Conservation (phyloP, 768 basidiomycete genomes). For the Leccinum variicolor region DNA sequence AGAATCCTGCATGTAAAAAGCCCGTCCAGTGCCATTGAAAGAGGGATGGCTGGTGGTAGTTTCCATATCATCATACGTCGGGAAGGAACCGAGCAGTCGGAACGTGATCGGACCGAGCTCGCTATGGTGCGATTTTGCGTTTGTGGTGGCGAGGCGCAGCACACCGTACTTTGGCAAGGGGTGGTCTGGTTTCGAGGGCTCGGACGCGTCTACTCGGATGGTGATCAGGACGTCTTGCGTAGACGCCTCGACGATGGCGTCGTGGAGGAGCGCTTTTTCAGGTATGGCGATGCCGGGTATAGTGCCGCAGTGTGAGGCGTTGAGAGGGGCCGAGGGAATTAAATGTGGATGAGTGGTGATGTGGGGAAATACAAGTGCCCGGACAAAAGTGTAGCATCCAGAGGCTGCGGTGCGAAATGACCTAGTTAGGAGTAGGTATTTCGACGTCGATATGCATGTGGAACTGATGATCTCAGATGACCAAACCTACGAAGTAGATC, state of each 20-base stretch:
- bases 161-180: neutral
- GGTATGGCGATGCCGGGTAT: neutral
- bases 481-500: neutral
- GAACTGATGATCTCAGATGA: neutral
- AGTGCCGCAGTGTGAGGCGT: constrained; percentile 4
- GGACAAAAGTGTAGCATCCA: constrained; percentile 5
- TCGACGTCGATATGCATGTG: constrained; percentile 14
- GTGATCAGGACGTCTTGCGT: constrained; percentile 11
- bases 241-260: constrained; percentile 4
- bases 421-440: constrained; percentile 14
- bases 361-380: constrained; percentile 9
- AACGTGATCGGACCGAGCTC: constrained; percentile 10
- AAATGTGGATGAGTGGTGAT: neutral
- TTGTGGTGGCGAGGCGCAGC: neutral
- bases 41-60: constrained; percentile 2
- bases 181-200: neutral
- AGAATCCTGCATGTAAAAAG: neutral
- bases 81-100: neutral
- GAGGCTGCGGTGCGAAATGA: neutral
- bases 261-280: constrained; percentile 8
- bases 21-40: constrained; percentile 12
- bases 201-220: neutral
- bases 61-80: neutral
- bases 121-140: neutral
- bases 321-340: neutral